Conservation (phyloP, 257 asterid species). For the Solanum sparsipilum region DNA sequence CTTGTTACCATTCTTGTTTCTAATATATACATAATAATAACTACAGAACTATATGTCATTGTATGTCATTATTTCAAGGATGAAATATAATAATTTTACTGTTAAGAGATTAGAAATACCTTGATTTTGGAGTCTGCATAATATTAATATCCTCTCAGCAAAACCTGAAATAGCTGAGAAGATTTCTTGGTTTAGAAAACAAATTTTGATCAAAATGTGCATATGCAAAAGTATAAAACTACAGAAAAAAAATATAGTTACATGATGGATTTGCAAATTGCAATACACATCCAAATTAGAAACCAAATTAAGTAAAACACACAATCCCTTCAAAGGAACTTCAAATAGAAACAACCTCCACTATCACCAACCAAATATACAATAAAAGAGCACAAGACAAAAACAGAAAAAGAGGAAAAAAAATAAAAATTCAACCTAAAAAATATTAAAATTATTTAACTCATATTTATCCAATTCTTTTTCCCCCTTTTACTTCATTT, state of each 20-base stretch:
- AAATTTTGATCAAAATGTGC: neutral
- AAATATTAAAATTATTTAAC: conserved; percentile 16
- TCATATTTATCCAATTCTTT: conserved; percentile 15
- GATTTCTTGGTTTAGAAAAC: conserved; percentile 19
- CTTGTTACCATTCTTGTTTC: neutral
- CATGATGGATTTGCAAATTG: conserved; percentile 14
- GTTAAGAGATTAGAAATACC: conserved; percentile 24
- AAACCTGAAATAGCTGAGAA: conserved; percentile 39
- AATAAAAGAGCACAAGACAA: conserved; percentile 12
- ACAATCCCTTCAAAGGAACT: conserved; percentile 69
- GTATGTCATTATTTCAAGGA: neutral
- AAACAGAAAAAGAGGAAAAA: neutral
- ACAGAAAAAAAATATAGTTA: conserved; percentile 11
- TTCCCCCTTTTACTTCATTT: conserved; percentile 32
- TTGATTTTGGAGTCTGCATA: conserved; percentile 79
- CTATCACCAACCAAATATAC: conserved; percentile 62
- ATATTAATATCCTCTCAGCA: conserved; percentile 7
- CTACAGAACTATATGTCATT: neutral
- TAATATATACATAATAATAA: neutral
- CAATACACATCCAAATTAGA: conserved; percentile 21
- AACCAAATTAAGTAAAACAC: conserved; percentile 22
- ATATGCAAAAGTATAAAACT: neutral
- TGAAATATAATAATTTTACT: neutral
- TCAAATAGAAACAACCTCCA: conserved; percentile 71
- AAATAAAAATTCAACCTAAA: conserved; percentile 6